Evolutionary conservation across 352 stramenopile genomes (phyloP), one percentile per base, ranked within the genome.

Genomic region (Phytophthora sojae): DNA sequence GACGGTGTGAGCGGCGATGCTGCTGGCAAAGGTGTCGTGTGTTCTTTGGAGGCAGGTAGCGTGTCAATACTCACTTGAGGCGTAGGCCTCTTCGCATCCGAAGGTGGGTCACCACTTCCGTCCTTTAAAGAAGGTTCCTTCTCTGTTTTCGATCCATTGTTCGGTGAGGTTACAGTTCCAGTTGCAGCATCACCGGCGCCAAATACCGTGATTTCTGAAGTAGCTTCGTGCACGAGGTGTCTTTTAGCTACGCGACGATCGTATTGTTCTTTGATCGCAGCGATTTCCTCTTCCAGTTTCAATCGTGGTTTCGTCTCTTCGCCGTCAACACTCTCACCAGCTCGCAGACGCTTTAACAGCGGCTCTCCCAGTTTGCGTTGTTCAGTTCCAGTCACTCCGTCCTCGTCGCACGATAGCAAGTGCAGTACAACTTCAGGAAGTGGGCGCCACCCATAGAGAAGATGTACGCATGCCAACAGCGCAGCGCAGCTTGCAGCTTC

Each of bases 401-500:
- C 61, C 30, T 69, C 56, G 6, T 79, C 67, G 4, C 35, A 70
- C 32, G 67, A 74, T 25, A 96, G 56, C 39, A 96, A 76, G 42
- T 96, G 85, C 19, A 96, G 64, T 6, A 93, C 86, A 7, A 94
- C 77, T 21, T 86, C 77, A 37, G 89, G 82, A 23, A 96, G 61
- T 7, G 82, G 82, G 7, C 81, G 69, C 84, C 87, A 94, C 1
- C 86, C 85, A 64, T 96, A 96, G 1, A 96, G 68, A 26, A 96
- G 64, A 59, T 93, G 85, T 0, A 92, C 82, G 52, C 88, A 97
- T 15, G 88, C 88, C 26, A 97, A 57, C 9, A 97, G 66, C 12
- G 90, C 88, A 8, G 88, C 90, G 60, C 85, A 93, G 26, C 86
- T 94, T 1, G 80, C 76, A n/a, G 90, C 88, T 39, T 97, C 87